These are phyloP conservation scores for Cercospora canescens DNA, from an alignment of 2,329 filamentous ascomycete species.

Conservation along the genomic window DNA sequence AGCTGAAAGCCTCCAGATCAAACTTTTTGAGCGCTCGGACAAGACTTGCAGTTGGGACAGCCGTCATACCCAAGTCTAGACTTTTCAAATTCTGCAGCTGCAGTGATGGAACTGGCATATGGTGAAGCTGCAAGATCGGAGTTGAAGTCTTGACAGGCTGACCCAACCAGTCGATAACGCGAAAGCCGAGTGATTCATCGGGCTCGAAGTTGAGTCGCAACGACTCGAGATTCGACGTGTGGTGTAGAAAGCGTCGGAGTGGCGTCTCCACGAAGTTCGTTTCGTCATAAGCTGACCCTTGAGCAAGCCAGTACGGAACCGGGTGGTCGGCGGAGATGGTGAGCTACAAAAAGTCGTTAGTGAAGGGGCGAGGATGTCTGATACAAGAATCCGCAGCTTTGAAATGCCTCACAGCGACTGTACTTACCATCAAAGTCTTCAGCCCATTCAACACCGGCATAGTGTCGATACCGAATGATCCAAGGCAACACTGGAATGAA, in stretches of 20 bases:
- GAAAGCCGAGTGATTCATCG: slow-evolving; percentile 1
- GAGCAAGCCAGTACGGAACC: too few relatives aligned
- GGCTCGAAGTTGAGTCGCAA: slow-evolving; percentile 30
- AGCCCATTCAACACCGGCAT: slow-evolving; percentile 17
- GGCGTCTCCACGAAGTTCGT: slow-evolving; percentile 4
- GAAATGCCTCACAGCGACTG: too few relatives aligned
- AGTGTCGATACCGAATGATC: not conserved
- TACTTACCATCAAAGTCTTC: slow-evolving; percentile 28
- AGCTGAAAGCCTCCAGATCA: slow-evolving; percentile 23
- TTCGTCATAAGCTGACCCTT: slow-evolving; percentile 6
- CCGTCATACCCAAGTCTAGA: not conserved
- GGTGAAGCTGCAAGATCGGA: not conserved
- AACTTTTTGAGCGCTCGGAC: slow-evolving; percentile 25
- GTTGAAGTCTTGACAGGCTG: not conserved
- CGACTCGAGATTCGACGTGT: slow-evolving; percentile 18
- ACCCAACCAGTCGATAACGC: slow-evolving; percentile 15
- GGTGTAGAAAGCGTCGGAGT: slow-evolving; percentile 22
- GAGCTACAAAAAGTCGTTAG: too few relatives aligned
- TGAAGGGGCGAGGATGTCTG: too few relatives aligned
- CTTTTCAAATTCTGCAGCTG: not conserved
- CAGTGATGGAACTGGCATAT: not conserved
- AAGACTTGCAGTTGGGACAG: slow-evolving; percentile 1
- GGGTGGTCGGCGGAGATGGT: too few relatives aligned
- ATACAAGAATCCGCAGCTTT: too few relatives aligned
- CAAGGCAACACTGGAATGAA: not conserved